Percentiles rank a stretch among this genome's conserved stretches.
Evolutionary conservation across 331 rosid genomes (phyloP).

Genomic region (Saraca asoca): DNA sequence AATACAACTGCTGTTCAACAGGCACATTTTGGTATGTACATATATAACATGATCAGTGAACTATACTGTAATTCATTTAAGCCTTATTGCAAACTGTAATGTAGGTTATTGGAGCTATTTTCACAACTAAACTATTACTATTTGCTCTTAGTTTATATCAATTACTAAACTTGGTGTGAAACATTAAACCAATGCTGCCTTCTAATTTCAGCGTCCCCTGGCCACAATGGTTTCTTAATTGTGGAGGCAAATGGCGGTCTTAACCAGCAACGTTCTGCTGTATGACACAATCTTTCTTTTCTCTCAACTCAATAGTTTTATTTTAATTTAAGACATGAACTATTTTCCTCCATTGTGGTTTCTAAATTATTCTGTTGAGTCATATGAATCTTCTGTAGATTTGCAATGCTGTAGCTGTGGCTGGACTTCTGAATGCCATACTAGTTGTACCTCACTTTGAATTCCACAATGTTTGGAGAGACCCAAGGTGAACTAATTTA

Average conservation of each 20-base stretch:
- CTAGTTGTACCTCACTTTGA: slow-evolving; percentile 85
- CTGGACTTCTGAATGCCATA: slow-evolving; percentile 88
- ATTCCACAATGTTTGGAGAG: slow-evolving; percentile 91
- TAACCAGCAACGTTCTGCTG: slow-evolving; percentile 98
- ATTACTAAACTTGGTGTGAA: not conserved
- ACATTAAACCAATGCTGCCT: slow-evolving; percentile 18
- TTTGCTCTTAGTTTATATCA: not conserved
- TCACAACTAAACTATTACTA: slow-evolving; percentile 4
- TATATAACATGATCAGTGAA: not conserved
- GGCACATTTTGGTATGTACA: slow-evolving; percentile 53
- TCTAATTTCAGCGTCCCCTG: slow-evolving; percentile 61
- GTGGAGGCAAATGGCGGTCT: slow-evolving; percentile 99
- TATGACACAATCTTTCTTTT: slow-evolving; percentile 36
- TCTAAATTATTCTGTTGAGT: slow-evolving; percentile 19
- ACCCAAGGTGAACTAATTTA: slow-evolving; percentile 63
- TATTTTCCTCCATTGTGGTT: slow-evolving; percentile 12
- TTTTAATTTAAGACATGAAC: not conserved
- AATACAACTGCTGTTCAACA: slow-evolving; percentile 60
- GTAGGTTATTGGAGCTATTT: slow-evolving; percentile 15
- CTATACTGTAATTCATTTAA: not conserved
- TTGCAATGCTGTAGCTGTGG: slow-evolving; percentile 96
- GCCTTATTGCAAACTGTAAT: not conserved
- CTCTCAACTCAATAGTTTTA: slow-evolving; percentile 10
- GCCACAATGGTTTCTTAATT: slow-evolving; percentile 66
- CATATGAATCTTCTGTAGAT: slow-evolving; percentile 51